Conservation (phyloP, 306 rosid species). For the Begonia loranthoides region DNA sequence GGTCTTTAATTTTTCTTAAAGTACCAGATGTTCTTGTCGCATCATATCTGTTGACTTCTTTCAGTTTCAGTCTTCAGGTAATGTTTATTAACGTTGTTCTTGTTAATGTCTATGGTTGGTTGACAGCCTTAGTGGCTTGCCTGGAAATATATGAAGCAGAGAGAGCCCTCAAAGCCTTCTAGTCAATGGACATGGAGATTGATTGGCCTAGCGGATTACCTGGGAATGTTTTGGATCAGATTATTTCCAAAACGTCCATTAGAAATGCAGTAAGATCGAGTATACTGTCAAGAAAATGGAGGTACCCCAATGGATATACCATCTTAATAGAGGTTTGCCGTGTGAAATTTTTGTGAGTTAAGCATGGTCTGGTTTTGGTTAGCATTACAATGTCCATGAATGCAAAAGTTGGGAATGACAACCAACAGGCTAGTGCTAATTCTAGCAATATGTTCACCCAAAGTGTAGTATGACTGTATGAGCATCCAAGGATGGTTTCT, state of each 20-base stretch:
- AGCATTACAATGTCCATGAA: conserved; percentile 13
- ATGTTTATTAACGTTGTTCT: too few species aligned
- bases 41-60: too few species aligned
- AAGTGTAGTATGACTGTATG: conserved; percentile 29
- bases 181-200: conserved; percentile 18
- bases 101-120: too few species aligned
- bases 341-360: conserved; percentile 77
- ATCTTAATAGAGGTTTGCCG: conserved; percentile 16
- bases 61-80: too few species aligned
- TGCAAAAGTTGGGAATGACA: too few species aligned
- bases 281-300: conserved; percentile 54
- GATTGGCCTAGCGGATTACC: conserved; percentile 47
- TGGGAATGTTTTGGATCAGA: conserved; percentile 28
- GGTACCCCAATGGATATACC: conserved; percentile 7
- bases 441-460: too few species aligned
- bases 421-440: too few species aligned
- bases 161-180: too few species aligned
- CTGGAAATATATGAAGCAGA: too few species aligned
- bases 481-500: conserved; percentile 51
- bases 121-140: too few species aligned
- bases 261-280: conserved; percentile 46
- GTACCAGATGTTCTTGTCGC: too few species aligned
- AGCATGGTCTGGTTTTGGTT: conserved; percentile 25
- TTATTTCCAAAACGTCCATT: conserved; percentile 32
- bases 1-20: too few species aligned